Base-by-base conservation (phyloP, 2,329 filamentous ascomycete genomes). In the Laburnicola sp. region DNA sequence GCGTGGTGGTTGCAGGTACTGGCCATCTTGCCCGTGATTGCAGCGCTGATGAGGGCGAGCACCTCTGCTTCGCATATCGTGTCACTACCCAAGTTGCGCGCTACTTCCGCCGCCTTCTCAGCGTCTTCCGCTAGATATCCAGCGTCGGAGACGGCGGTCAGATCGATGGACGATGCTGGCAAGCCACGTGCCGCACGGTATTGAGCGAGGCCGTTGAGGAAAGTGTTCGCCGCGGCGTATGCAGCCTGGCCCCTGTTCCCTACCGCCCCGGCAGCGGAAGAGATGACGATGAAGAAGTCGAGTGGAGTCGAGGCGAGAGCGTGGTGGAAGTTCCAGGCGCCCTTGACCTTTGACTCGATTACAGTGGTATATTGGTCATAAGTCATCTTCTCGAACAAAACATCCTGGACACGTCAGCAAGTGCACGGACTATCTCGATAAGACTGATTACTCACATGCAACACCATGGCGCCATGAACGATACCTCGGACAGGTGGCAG, bases 191-290 rank as follows among this genome's bases (percentile, higher is more conserved):
- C 16, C n/a, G 51, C 48, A 2, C 58, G 57, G 22, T 64, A 58
- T 40, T 63, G 60, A 1, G 63, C 56, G 25, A 68, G 64, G 21
- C 55, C 62, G 37, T 70, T 60, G 11, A 69, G 62, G 51, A 69
- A 70, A 2, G 58, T 60, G 54, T 80, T 80, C 2, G 75, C 77
- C 0, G 78, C 76, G 0, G 66, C 61, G 49, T 81, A 82, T 46
- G 72, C 75, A 6, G 70, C 58, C 53, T 82, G 79, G 1, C 72
- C 72, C 40, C 50, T 50, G 26, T 63, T 64, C 3, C 68, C 68
- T 26, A 60, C 36, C 26, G 64, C 56, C 11, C 49, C 58, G 7
- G 60, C 57, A 21, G 63, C 52, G 0, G 70, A 74, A 1, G 71
- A 74, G 39, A 70, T 65, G n/a, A 71, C 43, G 38, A 75, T 57